phyloP scores from a whole-genome alignment of 2,329 filamentous ascomycete species.

The Colletotrichum zoysiae region DNA sequence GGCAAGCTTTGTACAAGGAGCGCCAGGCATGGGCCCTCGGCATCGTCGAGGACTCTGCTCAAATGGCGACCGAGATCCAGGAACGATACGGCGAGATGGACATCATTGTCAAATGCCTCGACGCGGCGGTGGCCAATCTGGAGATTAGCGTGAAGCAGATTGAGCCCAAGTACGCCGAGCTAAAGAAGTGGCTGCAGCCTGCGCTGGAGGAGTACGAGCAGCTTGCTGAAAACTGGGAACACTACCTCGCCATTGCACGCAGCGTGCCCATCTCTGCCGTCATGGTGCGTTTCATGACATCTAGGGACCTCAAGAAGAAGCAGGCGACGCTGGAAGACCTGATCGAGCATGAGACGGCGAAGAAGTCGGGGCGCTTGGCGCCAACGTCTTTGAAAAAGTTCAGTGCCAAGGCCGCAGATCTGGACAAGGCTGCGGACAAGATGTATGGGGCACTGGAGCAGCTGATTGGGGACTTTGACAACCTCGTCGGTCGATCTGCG shows the following conservation, averaged over 20 bases:
- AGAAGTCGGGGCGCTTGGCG: constrained; percentile 77
- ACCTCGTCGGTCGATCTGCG: constrained; percentile 66
- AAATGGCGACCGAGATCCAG: constrained; percentile 72
- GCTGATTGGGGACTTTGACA: constrained; percentile 74
- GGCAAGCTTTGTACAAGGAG: constrained; percentile 87
- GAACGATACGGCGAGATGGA: constrained; percentile 79
- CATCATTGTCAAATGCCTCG: constrained; percentile 82
- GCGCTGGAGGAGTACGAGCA: constrained; percentile 76
- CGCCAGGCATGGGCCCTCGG: constrained; percentile 83
- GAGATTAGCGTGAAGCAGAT: constrained; percentile 79
- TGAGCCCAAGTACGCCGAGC: constrained; percentile 77
- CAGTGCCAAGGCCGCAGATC: constrained; percentile 67
- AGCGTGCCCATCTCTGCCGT: constrained; percentile 73
- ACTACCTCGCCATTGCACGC: constrained; percentile 73
- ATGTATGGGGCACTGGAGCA: constrained; percentile 73
- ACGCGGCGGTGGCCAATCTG: constrained; percentile 88
- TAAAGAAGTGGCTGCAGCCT: constrained; percentile 77
- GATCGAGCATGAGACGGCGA: constrained; percentile 79
- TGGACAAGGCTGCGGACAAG: constrained; percentile 70
- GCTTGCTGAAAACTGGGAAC: constrained; percentile 75
- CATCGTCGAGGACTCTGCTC: constrained; percentile 76
- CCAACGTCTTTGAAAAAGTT: constrained; percentile 71
- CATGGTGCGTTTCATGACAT: constrained; percentile 76
- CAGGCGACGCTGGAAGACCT: constrained; percentile 78
- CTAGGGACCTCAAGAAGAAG: constrained; percentile 56